These are phyloP conservation scores for Yamadazyma taylorii DNA, from an alignment of 1,139 yeast genomes.

Conservation along the genomic window DNA sequence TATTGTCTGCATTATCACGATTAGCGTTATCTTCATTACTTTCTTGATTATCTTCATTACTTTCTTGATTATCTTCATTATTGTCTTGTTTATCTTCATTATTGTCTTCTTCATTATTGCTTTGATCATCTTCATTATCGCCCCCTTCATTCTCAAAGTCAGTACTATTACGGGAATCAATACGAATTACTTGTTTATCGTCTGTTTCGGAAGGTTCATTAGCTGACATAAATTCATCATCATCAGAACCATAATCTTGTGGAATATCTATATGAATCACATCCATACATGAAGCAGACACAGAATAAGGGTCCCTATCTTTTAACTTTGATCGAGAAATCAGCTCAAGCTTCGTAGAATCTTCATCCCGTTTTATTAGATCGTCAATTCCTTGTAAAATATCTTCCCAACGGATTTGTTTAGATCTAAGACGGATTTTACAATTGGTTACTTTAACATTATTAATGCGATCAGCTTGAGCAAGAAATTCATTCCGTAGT, in stretches of 20 bases:
- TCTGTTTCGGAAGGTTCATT: neutral
- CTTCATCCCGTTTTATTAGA: conserved; percentile 29
- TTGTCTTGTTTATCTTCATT: too few species aligned
- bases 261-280: conserved; percentile 14
- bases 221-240: neutral
- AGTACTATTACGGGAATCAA: too few species aligned
- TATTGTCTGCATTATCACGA: too few species aligned
- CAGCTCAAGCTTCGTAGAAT: conserved; percentile 33
- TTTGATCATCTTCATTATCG: too few species aligned
- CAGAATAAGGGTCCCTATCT: conserved; percentile 49
- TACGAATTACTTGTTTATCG: too few species aligned
- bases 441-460: conserved; percentile 3
- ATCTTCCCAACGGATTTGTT: conserved; percentile 27
- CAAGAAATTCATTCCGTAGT: conserved; percentile 30
- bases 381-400: conserved; percentile 28
- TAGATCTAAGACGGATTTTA: conserved; percentile 9
- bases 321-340: conserved; percentile 36
- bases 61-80: too few species aligned
- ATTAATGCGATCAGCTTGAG: conserved; percentile 16
- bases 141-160: too few species aligned
- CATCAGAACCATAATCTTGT: conserved; percentile 1
- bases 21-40: too few species aligned
- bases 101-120: too few species aligned
- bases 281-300: conserved; percentile 51
- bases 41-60: too few species aligned